phyloP scores from a whole-genome alignment of 2,329 filamentous ascomycete species.

The Nigrograna mackinnonii region DNA sequence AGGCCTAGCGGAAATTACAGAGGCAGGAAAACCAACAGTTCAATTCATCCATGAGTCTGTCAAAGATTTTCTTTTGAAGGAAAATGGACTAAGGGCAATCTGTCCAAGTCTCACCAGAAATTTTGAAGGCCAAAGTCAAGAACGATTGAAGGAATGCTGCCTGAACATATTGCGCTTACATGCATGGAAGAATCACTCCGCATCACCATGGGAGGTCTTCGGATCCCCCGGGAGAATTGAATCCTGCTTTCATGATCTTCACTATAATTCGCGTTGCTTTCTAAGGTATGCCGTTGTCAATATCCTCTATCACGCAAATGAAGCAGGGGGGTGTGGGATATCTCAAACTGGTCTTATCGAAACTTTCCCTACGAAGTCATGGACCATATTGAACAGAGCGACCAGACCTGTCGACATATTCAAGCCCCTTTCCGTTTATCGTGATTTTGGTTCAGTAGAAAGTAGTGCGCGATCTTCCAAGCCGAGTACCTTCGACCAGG shows the following conservation, averaged over 20 bases:
- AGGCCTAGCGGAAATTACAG: constrained; percentile 15
- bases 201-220: constrained; percentile 2
- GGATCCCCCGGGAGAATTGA: constrained; percentile 9
- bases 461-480: constrained; percentile 11
- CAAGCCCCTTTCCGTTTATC: no score
- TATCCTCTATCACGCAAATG: constrained; percentile 48
- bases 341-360: constrained; percentile 10
- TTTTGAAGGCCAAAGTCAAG: constrained; percentile 42
- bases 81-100: constrained; percentile 32
- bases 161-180: constrained; percentile 48
- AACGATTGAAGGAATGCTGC: constrained; percentile 51
- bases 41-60: constrained; percentile 37
- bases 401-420: no score
- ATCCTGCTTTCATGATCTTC: constrained; percentile 9
- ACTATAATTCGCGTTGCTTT: constrained; percentile 44
- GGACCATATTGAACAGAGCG: constrained; percentile 35
- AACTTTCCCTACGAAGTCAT: constrained; percentile 22
- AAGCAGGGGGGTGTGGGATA: constrained; percentile 27
- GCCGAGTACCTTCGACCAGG: no score
- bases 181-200: constrained; percentile 28
- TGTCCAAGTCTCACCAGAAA: constrained; percentile 36
- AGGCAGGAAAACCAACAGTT: constrained; percentile 12
- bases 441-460: constrained; percentile 33
- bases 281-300: constrained; percentile 49
- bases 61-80: constrained; percentile 45